Conservation (phyloP, 2,329 filamentous ascomycete genomes). For the Penicillium sp. region DNA sequence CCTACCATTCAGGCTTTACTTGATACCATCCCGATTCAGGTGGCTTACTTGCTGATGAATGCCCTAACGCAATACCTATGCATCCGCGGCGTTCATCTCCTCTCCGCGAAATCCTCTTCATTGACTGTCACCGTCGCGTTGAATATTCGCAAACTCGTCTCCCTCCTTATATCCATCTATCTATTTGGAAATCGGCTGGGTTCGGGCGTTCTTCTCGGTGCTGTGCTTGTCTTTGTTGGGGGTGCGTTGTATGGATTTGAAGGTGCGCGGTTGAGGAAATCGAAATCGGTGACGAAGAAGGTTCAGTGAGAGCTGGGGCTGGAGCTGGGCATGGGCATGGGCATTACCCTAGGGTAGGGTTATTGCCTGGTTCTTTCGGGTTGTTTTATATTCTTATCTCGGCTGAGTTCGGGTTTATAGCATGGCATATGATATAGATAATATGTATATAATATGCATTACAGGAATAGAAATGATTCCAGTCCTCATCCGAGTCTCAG, state of each 20-base stretch:
- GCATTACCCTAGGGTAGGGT: no score
- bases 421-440: no score
- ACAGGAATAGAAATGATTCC: no score
- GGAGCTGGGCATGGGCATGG: no score
- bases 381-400: no score
- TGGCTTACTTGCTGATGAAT: conserved; percentile 48
- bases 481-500: no score
- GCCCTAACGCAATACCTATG: conserved; percentile 92
- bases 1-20: conserved; percentile 29
- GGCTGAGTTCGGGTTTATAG: no score
- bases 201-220: conserved; percentile 76
- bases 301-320: no score
- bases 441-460: no score
- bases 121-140: conserved; percentile 95
- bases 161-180: conserved; percentile 87
- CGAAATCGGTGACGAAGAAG: conserved; percentile 26
- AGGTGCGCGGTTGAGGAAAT: conserved; percentile 38
- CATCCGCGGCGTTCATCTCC: conserved; percentile 93
- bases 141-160: conserved; percentile 92
- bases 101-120: conserved; percentile 85
- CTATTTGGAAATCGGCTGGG: conserved; percentile 87
- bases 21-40: conserved; percentile 37
- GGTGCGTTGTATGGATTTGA: conserved; percentile 92
- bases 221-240: conserved; percentile 83
- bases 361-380: no score